Percentiles rank a stretch among this genome's conserved stretches.
These are phyloP conservation scores for Backusella psychrophila DNA, from an alignment of 192 early-diverging fungal species.

Conservation along the genomic window DNA sequence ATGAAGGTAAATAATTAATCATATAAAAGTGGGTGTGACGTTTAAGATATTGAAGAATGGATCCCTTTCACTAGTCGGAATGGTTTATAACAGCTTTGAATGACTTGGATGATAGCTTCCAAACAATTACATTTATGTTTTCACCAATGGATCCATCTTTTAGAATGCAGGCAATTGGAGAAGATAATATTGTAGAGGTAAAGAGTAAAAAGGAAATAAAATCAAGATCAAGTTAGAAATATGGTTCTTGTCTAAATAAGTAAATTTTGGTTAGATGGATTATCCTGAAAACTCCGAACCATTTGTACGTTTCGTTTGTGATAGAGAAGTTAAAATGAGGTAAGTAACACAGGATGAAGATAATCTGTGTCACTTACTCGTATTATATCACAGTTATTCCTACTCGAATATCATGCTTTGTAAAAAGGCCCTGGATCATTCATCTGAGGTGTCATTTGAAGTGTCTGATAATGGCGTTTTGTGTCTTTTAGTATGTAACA, in stretches of 20 bases:
- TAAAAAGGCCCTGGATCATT: not conserved
- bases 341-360: constrained; percentile 9
- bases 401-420: constrained; percentile 8
- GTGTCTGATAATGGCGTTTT: not conserved
- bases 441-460: constrained; percentile 12
- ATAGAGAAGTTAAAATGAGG: not conserved
- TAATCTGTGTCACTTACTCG: not conserved
- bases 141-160: constrained; percentile 23
- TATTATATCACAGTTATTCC: constrained; percentile 1
- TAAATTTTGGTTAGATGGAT: not conserved
- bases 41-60: not conserved
- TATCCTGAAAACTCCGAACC: not conserved
- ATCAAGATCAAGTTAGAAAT: not conserved
- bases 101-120: constrained; percentile 11
- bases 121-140: constrained; percentile 15
- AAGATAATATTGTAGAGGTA: constrained; percentile 11
- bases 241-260: not conserved
- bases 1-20: constrained; percentile 1
- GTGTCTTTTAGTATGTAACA: not conserved
- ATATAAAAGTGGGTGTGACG: not conserved
- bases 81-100: constrained; percentile 19
- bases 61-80: not conserved
- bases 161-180: not conserved
- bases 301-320: constrained; percentile 3
- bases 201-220: not conserved